These are phyloP conservation scores for Crithidia bombi DNA, from an alignment of 208 protist species.

Conservation along the genomic window DNA sequence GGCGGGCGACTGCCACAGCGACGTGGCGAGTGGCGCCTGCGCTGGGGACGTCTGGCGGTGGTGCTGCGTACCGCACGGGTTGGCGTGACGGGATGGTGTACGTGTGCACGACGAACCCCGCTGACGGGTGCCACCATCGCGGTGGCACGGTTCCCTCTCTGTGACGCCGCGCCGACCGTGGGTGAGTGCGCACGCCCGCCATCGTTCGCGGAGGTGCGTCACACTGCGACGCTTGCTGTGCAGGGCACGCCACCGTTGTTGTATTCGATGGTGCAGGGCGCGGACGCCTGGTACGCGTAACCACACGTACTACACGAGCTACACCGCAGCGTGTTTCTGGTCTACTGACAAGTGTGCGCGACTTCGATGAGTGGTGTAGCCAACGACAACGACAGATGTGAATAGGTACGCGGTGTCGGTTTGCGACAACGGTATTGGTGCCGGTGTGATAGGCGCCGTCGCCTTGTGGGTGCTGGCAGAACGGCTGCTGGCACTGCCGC, in stretches of 20 bases:
- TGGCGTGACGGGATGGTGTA: conserved; percentile 45
- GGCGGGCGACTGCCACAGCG: conserved; percentile 31
- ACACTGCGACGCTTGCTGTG: conserved; percentile 47
- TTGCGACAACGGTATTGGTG: conserved; percentile 33
- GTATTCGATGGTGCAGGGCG: conserved; percentile 61
- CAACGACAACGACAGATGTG: conserved; percentile 19
- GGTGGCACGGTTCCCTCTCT: conserved; percentile 50
- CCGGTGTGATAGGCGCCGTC: conserved; percentile 26
- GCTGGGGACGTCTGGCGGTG: conserved; percentile 2
- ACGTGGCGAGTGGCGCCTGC: conserved; percentile 24
- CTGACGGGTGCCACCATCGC: conserved; percentile 17
- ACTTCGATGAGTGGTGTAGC: conserved; percentile 29
- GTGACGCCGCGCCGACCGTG: conserved; percentile 63
- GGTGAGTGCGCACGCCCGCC: no score
- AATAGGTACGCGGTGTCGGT: conserved; percentile 26
- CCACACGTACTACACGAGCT: conserved; percentile 39
- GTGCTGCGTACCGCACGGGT: conserved; percentile 16
- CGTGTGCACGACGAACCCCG: conserved; percentile 53
- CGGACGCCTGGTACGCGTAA: conserved; percentile 42
- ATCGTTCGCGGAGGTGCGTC: conserved; percentile 47
- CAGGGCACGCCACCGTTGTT: conserved; percentile 34
- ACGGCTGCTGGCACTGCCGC: conserved; percentile 47
- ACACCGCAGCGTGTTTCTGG: conserved; percentile 49
- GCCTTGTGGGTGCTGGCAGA: conserved; percentile 45
- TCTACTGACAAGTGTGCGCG: conserved; percentile 43